Conservation (phyloP, 2,329 filamentous ascomycete species). For the Pyricularia grisea region DNA sequence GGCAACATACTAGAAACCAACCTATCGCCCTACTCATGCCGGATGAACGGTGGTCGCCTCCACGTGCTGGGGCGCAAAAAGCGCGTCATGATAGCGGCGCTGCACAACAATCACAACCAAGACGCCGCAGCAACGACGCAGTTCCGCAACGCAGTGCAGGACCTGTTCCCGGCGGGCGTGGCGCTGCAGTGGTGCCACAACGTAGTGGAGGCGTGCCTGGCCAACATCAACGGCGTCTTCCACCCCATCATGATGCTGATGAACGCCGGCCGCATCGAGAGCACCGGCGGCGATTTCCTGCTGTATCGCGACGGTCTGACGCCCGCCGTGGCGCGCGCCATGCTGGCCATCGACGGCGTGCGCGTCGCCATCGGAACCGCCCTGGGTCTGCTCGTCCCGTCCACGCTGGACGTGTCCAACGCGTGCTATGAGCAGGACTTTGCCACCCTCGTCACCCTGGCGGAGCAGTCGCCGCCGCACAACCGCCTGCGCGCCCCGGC, state of each 20-base stretch:
- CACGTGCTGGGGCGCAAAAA: constrained; percentile 13
- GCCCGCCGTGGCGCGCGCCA: constrained; percentile 12
- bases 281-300: constrained; percentile 14
- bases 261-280: constrained; percentile 18
- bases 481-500: constrained; percentile 13
- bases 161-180: constrained; percentile 11
- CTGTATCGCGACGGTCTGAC: constrained; percentile 13
- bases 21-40: constrained; percentile 15
- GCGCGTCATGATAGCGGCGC: constrained; percentile 70
- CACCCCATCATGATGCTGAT: constrained; percentile 18
- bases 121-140: no score
- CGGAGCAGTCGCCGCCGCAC: constrained; percentile 13
- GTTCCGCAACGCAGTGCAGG: constrained; percentile 6
- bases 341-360: constrained; percentile 13
- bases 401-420: constrained; percentile 14
- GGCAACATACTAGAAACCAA: constrained; percentile 15
- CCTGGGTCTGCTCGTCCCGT: constrained; percentile 13
- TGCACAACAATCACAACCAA: constrained; percentile 42
- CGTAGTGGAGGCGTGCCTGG: constrained; percentile 15
- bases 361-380: constrained; percentile 13
- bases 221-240: constrained; percentile 18
- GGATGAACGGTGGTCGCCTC: constrained; percentile 11
- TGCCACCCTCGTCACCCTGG: constrained; percentile 14
- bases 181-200: constrained; percentile 15
- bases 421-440: constrained; percentile 16